A percentile compares a stretch with the other conserved stretches of the same genome.
phyloP scores from a whole-genome alignment of 2,329 filamentous ascomycete genomes.

The Microdochium trichocladiopsis region DNA sequence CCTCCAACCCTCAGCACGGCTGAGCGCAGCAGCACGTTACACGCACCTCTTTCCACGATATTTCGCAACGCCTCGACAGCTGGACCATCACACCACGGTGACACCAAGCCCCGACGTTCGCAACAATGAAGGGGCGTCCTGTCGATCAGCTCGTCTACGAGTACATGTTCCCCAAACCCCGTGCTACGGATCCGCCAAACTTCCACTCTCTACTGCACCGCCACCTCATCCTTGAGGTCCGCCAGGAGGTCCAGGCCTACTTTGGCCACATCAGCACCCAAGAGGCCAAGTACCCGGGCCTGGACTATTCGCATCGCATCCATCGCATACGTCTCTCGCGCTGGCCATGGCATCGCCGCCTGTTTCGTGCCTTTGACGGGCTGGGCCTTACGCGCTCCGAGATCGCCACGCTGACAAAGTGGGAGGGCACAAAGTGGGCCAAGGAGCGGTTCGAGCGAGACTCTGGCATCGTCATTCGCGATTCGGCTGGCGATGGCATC shows the following conservation, averaged over 20 bases:
- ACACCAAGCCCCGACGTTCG: slow-evolving; percentile 1
- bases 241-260: slow-evolving; percentile 70
- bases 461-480: slow-evolving; percentile 60
- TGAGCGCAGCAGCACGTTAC: too few relatives aligned
- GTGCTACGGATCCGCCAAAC: slow-evolving; percentile 60
- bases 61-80: too few relatives aligned
- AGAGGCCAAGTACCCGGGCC: slow-evolving; percentile 74
- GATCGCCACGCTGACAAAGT: slow-evolving; percentile 67
- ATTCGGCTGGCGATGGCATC: slow-evolving; percentile 66
- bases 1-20: too few relatives aligned
- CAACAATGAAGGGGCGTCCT: slow-evolving; percentile 62
- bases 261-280: slow-evolving; percentile 74
- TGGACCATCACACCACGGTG: not conserved
- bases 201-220: slow-evolving; percentile 65
- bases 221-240: slow-evolving; percentile 68
- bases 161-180: slow-evolving; percentile 63
- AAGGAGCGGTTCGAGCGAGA: slow-evolving; percentile 74
- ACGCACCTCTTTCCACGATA: too few relatives aligned
- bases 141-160: slow-evolving; percentile 70
- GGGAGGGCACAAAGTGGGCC: slow-evolving; percentile 80
- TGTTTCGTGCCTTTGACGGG: slow-evolving; percentile 69
- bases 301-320: slow-evolving; percentile 68
- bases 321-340: slow-evolving; percentile 73
- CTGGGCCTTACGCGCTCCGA: slow-evolving; percentile 63
- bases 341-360: slow-evolving; percentile 67